Percentiles rank a stretch among this genome's conserved stretches.
Conservation (phyloP, 2,329 filamentous ascomycete genomes). For the Fusarium sp. region DNA sequence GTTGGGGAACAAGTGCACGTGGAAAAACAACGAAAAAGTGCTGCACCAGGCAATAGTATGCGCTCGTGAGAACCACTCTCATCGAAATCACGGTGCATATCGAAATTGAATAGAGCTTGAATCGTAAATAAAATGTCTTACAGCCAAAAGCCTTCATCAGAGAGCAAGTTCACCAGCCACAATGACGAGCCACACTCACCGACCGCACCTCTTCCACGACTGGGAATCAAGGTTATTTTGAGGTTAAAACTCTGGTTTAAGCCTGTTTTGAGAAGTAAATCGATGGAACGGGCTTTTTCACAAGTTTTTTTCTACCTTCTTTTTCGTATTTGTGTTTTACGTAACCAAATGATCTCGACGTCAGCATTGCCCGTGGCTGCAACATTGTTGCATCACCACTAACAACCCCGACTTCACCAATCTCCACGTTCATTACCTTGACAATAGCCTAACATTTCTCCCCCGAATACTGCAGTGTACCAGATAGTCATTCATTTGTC, state of each 20-base stretch:
- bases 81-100: fast-evolving
- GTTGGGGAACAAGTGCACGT: not conserved
- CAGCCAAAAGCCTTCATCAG: not conserved
- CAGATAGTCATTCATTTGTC: not conserved
- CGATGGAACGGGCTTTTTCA: fast-evolving
- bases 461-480: not conserved
- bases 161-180: not conserved
- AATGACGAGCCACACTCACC: not conserved
- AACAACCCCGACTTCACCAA: not conserved
- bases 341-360: not conserved
- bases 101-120: fast-evolving
- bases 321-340: not conserved
- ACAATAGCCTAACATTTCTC: not conserved
- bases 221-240: not conserved
- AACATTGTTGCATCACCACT: not conserved
- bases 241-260: not conserved
- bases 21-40: not conserved
- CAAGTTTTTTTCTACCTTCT: not conserved
- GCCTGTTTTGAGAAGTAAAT: not conserved
- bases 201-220: not conserved
- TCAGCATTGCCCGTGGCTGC: not conserved
- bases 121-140: not conserved
- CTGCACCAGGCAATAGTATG: not conserved
- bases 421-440: constrained; percentile 3
- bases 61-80: not conserved